Evolutionary conservation across 2,329 filamentous ascomycete genomes (phyloP).

Genomic region (Curvularia hawaiiensis): DNA sequence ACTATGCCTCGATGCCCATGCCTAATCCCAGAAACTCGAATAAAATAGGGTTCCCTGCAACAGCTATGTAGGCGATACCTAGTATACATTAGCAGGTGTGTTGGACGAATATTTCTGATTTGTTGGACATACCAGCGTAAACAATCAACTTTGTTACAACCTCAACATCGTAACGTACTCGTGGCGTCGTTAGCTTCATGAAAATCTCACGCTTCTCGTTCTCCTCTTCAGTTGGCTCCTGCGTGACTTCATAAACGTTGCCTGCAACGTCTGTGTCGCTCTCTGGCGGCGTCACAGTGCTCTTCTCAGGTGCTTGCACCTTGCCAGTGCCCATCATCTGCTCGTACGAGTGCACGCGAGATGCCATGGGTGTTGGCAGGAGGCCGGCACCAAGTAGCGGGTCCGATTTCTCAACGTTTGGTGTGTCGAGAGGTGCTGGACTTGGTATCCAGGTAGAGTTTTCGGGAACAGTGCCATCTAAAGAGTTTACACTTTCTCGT

Average conservation of each 20-base stretch:
- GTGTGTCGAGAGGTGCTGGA: slow-evolving; percentile 41
- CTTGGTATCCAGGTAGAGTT: slow-evolving; percentile 31
- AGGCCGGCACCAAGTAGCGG: slow-evolving; percentile 50
- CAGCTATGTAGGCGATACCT: slow-evolving; percentile 85
- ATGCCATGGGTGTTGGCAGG: slow-evolving; percentile 54
- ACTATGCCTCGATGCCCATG: slow-evolving; percentile 29
- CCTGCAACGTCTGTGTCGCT: slow-evolving; percentile 42
- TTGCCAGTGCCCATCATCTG: slow-evolving; percentile 73
- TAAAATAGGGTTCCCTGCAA: slow-evolving; percentile 73
- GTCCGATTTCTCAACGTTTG: slow-evolving; percentile 34
- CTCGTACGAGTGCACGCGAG: slow-evolving; percentile 67
- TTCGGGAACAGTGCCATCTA: slow-evolving; percentile 38
- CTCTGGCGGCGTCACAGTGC: slow-evolving; percentile 30
- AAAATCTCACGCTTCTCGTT: slow-evolving; percentile 71
- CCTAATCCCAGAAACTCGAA: slow-evolving; percentile 67
- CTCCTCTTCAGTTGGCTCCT: slow-evolving; percentile 39
- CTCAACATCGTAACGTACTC: slow-evolving; percentile 97
- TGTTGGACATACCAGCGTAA: slow-evolving; percentile 73
- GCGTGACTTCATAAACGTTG: slow-evolving; percentile 22
- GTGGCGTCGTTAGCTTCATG: slow-evolving; percentile 78
- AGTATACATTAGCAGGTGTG: neutral
- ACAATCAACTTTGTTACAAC: slow-evolving; percentile 96
- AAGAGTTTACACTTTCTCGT: slow-evolving; percentile 62
- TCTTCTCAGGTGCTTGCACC: slow-evolving; percentile 33
- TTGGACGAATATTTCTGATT: neutral